phyloP scores from a whole-genome alignment of 345 rosid genomes.

The Eucalyptus sp. region DNA sequence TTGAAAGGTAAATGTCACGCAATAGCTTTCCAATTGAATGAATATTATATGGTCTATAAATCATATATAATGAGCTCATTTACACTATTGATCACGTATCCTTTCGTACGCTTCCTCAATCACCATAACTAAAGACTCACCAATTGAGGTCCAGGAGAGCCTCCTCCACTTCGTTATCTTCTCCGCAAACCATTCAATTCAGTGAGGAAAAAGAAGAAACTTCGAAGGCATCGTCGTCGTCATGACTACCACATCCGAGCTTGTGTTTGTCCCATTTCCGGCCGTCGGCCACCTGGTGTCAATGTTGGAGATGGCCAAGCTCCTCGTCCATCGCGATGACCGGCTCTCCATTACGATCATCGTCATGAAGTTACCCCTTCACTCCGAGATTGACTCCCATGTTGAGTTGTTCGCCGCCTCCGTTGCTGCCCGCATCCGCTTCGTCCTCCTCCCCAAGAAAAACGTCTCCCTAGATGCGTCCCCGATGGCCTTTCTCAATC shows the following conservation, averaged over 20 bases:
- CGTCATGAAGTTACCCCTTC: slow-evolving; percentile 1
- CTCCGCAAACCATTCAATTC: not conserved
- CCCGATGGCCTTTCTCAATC: not conserved
- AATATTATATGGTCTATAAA: no score
- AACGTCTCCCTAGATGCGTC: not conserved
- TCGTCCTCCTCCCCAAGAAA: slow-evolving; percentile 9
- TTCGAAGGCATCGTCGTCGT: not conserved
- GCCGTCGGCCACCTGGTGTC: slow-evolving; percentile 37
- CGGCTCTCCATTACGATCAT: slow-evolving; percentile 28
- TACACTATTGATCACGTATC: no score
- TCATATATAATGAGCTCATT: no score
- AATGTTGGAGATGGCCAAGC: slow-evolving; percentile 26
- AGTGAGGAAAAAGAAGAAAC: not conserved
- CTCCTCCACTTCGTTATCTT: not conserved
- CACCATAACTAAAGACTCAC: not conserved
- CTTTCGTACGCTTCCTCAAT: not conserved
- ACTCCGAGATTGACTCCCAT: not conserved
- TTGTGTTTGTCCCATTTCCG: not conserved
- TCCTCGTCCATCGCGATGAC: slow-evolving; percentile 19
- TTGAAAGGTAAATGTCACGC: no score
- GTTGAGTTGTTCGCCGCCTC: not conserved
- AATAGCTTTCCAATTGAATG: no score
- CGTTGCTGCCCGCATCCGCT: slow-evolving; percentile 8
- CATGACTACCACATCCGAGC: not conserved
- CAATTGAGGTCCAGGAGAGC: not conserved